These are phyloP conservation scores for Xylaria longipes DNA, from an alignment of 495 filamentous ascomycete species.

Conservation along the genomic window DNA sequence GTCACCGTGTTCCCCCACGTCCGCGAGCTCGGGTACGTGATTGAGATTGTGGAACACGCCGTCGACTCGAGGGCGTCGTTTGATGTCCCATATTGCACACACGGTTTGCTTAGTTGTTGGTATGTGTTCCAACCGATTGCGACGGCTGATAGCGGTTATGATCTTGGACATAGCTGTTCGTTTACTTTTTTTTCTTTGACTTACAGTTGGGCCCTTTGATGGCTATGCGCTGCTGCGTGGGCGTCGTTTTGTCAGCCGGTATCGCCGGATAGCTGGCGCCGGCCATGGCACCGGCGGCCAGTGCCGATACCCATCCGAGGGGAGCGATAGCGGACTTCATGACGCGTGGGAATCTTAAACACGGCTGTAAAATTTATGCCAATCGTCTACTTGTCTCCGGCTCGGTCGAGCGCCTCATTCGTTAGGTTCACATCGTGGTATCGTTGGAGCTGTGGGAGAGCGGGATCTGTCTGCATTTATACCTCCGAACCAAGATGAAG, in stretches of 20 bases:
- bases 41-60: conserved; percentile 45
- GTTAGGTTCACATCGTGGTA: not conserved
- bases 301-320: conserved; percentile 46
- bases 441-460: not conserved
- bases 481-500: conserved; percentile 8
- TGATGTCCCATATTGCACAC: conserved; percentile 53
- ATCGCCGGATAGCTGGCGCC: conserved; percentile 56
- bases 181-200: conserved; percentile 15
- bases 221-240: conserved; percentile 63
- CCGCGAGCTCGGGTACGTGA: conserved; percentile 49
- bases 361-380: not conserved
- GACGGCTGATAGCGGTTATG: conserved; percentile 48
- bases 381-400: not conserved
- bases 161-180: not conserved
- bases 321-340: conserved; percentile 21
- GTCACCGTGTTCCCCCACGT: conserved; percentile 50
- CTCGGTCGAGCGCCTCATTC: not conserved
- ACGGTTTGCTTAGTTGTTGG: conserved; percentile 44
- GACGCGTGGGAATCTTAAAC: not conserved
- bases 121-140: conserved; percentile 62
- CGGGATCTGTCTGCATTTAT: conserved; percentile 4
- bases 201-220: conserved; percentile 62
- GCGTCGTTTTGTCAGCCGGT: conserved; percentile 62
- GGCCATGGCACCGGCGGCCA: conserved; percentile 50
- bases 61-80: conserved; percentile 35